These are phyloP conservation scores for Polyplosphaeria fusca DNA, from an alignment of 495 filamentous ascomycete species.

Conservation along the genomic window DNA sequence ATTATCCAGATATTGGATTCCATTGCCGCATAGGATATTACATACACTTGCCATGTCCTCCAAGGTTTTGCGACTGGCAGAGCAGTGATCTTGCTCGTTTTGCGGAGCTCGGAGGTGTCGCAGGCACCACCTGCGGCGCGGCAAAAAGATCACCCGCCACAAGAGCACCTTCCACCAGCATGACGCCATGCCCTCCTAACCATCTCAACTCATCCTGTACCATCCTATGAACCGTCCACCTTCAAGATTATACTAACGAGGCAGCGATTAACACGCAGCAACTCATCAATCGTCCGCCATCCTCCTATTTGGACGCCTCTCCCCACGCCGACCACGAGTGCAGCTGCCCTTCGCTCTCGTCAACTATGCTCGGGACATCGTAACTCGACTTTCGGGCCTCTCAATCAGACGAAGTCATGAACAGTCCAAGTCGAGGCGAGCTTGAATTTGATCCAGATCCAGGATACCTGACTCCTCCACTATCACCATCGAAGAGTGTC, in stretches of 20 bases:
- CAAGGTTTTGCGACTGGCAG: no score
- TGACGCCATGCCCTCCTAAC: background rate
- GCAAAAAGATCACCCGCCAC: no score
- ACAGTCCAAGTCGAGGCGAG: no score
- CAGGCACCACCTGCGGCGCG: no score
- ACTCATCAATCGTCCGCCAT: conserved; percentile 1
- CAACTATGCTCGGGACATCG: conserved; percentile 12
- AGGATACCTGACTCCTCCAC: conserved; percentile 17
- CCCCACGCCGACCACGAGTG: conserved; percentile 5
- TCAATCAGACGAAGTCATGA: no score
- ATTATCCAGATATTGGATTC: no score
- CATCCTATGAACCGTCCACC: conserved; percentile 7
- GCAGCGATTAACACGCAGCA: conserved; percentile 18
- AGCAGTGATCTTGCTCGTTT: no score
- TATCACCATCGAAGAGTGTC: conserved; percentile 24
- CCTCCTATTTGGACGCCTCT: conserved; percentile 1
- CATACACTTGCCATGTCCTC: background rate
- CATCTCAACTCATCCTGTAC: conserved; percentile 11
- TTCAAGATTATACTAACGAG: conserved; percentile 22
- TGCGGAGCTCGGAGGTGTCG: no score
- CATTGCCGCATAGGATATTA: no score
- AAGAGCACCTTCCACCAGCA: background rate
- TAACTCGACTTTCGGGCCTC: no score
- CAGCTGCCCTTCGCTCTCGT: conserved; percentile 27
- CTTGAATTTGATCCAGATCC: background rate